Percentiles rank a stretch among this genome's conserved stretches.
These are phyloP conservation scores for Leccinum boreale DNA, from an alignment of 768 basidiomycete species.

Conservation along the genomic window DNA sequence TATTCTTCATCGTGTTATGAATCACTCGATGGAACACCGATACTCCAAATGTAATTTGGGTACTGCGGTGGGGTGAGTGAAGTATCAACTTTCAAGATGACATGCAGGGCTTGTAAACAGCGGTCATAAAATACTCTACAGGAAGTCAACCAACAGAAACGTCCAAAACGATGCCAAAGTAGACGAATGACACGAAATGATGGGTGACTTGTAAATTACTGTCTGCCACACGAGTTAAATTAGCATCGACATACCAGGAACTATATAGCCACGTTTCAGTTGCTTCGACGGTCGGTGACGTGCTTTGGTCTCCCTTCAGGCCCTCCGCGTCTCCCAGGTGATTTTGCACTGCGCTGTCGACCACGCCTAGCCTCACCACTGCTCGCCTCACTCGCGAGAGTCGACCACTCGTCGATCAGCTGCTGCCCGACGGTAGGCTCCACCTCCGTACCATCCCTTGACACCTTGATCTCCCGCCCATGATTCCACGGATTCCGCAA, in stretches of 20 bases:
- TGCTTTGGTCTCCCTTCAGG: not conserved
- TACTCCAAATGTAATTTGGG: too few relatives aligned
- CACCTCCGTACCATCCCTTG: constrained; percentile 88
- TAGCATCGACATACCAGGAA: too few relatives aligned
- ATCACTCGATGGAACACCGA: too few relatives aligned
- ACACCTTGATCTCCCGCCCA: constrained; percentile 76
- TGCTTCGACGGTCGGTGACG: not conserved
- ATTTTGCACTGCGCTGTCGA: constrained; percentile 4
- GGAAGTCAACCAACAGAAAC: not conserved
- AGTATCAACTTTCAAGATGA: too few relatives aligned
- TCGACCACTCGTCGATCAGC: constrained; percentile 69
- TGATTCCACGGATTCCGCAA: constrained; percentile 93
- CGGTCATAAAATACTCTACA: not conserved
- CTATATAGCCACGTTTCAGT: not conserved
- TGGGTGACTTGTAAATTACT: too few relatives aligned
- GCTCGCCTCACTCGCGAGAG: constrained; percentile 24
- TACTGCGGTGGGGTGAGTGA: not conserved
- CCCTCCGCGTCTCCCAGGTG: not conserved
- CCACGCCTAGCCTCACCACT: not conserved
- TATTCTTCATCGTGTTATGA: not conserved
- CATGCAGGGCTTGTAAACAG: not conserved
- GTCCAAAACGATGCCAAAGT: not conserved
- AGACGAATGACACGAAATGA: not conserved
- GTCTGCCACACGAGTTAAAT: too few relatives aligned
- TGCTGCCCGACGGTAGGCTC: constrained; percentile 73